Percentiles rank a stretch among this genome's conserved stretches.
phyloP scores from a whole-genome alignment of 805 yeast species.

The Candida ipomoeae region DNA sequence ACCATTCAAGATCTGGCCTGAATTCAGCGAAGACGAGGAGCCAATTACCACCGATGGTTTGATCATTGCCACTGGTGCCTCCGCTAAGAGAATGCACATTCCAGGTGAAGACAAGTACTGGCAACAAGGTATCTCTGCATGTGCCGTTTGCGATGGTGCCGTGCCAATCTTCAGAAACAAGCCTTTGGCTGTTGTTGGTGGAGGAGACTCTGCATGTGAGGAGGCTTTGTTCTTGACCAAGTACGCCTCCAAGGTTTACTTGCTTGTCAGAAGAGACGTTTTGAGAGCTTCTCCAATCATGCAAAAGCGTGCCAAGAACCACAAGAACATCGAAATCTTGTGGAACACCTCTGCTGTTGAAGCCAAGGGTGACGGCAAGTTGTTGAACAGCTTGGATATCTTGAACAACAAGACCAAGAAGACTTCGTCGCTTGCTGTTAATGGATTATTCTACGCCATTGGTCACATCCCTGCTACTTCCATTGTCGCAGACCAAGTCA shows the following conservation, averaged over 20 bases:
- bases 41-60: slow-evolving; percentile 92
- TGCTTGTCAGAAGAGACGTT: slow-evolving; percentile 90
- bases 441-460: slow-evolving; percentile 95
- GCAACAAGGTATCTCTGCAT: slow-evolving; percentile 99
- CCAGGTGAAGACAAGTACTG: slow-evolving; percentile 98
- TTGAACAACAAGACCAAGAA: slow-evolving; percentile 71
- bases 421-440: slow-evolving; percentile 65
- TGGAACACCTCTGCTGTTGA: slow-evolving; percentile 82
- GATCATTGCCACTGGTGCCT: slow-evolving; percentile 95
- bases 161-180: slow-evolving; percentile 97
- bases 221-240: slow-evolving; percentile 96
- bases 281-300: slow-evolving; percentile 94
- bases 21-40: slow-evolving; percentile 86
- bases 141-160: slow-evolving; percentile 99
- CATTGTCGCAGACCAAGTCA: slow-evolving; percentile 71
- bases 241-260: slow-evolving; percentile 92
- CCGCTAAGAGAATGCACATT: slow-evolving; percentile 87
- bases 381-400: slow-evolving; percentile 60
- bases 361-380: slow-evolving; percentile 92
- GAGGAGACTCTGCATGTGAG: slow-evolving; percentile 99
- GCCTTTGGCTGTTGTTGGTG: slow-evolving; percentile 97
- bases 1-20: slow-evolving; percentile 97
- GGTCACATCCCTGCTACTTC: slow-evolving; percentile 96
- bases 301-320: slow-evolving; percentile 85
- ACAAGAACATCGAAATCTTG: slow-evolving; percentile 86